phyloP scores from a whole-genome alignment of 1,284 basidiomycete species.

The Retiboletus flavoniger region DNA sequence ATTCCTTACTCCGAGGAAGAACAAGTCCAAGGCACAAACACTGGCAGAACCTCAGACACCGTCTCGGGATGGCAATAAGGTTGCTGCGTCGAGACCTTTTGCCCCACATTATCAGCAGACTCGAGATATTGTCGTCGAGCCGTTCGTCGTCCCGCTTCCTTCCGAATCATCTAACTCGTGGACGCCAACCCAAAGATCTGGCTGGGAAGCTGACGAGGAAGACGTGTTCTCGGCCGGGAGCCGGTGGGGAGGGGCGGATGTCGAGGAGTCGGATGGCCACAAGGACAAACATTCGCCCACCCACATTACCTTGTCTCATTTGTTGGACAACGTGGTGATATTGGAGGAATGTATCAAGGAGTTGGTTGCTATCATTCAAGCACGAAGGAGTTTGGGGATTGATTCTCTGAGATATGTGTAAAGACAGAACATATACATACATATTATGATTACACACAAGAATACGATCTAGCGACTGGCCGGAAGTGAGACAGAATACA shows the following conservation, averaged over 20 bases:
- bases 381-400: slow-evolving; percentile 82
- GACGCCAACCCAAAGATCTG: slow-evolving; percentile 52
- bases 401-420: slow-evolving; percentile 78
- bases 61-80: slow-evolving; percentile 40
- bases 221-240: slow-evolving; percentile 59
- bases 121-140: slow-evolving; percentile 68
- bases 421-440: slow-evolving; percentile 2
- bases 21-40: slow-evolving; percentile 40
- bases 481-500: slow-evolving; percentile 5
- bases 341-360: slow-evolving; percentile 97
- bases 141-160: slow-evolving; percentile 62
- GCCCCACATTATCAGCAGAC: slow-evolving; percentile 84
- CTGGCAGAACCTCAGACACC: slow-evolving; percentile 45
- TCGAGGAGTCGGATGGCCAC: slow-evolving; percentile 25
- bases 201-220: slow-evolving; percentile 60
- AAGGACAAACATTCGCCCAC: slow-evolving; percentile 35
- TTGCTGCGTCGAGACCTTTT: slow-evolving; percentile 75
- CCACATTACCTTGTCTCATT: slow-evolving; percentile 70
- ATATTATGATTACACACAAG: slow-evolving; percentile 8
- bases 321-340: slow-evolving; percentile 94
- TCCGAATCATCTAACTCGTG: slow-evolving; percentile 51
- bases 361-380: slow-evolving; percentile 83
- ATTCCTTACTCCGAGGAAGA: slow-evolving; percentile 76
- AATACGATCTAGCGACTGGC: background rate
- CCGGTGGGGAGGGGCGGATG: slow-evolving; percentile 53